Conservation (phyloP, 441 rosid species). For the Pelargonium exstipulatum region DNA sequence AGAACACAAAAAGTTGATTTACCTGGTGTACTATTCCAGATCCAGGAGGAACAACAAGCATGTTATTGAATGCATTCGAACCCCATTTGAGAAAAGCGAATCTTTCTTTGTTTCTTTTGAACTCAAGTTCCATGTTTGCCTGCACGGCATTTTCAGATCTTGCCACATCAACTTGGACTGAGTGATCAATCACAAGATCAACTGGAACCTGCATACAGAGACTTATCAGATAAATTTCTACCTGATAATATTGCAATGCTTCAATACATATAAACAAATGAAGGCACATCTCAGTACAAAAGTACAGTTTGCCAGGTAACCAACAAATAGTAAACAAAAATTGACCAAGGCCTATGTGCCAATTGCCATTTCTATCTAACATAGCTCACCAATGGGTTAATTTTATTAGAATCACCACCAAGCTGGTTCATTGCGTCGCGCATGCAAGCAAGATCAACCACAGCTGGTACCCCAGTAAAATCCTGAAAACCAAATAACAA, state of each 20-base stretch:
- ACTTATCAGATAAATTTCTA: background rate
- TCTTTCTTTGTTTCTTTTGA: slow-evolving; percentile 57
- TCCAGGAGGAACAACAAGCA: slow-evolving; percentile 75
- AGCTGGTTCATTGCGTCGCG: slow-evolving; percentile 68
- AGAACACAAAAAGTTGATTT: slow-evolving; percentile 10
- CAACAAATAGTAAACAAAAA: background rate
- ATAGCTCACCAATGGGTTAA: slow-evolving; percentile 51
- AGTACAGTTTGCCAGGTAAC: background rate
- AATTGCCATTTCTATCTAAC: background rate
- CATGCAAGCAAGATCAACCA: slow-evolving; percentile 74
- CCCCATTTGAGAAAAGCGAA: slow-evolving; percentile 76
- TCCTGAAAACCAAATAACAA: slow-evolving; percentile 36
- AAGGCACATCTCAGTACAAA: slow-evolving; percentile 11
- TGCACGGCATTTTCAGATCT: slow-evolving; percentile 67
- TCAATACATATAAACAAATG: background rate
- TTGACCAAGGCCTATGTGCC: background rate
- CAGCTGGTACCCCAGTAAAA: slow-evolving; percentile 71
- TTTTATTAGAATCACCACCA: slow-evolving; percentile 50
- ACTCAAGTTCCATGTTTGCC: slow-evolving; percentile 70
- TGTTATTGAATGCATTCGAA: slow-evolving; percentile 57
- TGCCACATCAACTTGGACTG: slow-evolving; percentile 70
- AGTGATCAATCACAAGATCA: slow-evolving; percentile 75
- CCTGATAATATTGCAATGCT: background rate
- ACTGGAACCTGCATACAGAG: slow-evolving; percentile 52
- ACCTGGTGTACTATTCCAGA: slow-evolving; percentile 77